Evolutionary conservation across 139 green algal species (phyloP), one percentile per base, ranked within the genome.

Genomic region (Coelastrella sp.): DNA sequence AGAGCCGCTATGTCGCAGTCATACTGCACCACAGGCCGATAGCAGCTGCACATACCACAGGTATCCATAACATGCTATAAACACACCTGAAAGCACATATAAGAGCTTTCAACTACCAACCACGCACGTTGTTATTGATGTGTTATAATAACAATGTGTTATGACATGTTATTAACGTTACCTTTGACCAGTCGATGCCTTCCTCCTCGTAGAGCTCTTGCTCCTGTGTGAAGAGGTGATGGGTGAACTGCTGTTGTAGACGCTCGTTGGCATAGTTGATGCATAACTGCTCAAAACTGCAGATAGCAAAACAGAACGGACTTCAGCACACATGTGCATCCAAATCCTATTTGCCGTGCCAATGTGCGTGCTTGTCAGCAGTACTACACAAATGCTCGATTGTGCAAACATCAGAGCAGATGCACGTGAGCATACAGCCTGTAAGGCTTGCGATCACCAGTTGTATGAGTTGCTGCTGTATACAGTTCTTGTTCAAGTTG

Each of bases 191-290:
- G 92, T 99, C 95, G 85, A 99, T 99, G 91, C 96, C 96, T 95
- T 99, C 98, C 7, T 88, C 85, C 90, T 96, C 94, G 90, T 99
- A 99, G 94, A 99, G 97, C 92, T 98, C 89, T 92, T 99, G 97
- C 94, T 99, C 97, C 92, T 97, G 89, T 86, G 96, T 97, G 92
- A 98, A 98, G 71, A 98, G 92, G 91, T 99, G 96, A 22, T 95
- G 94, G 90, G 99, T 99, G 95, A 99, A 99, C 92, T 99, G 97
- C 96, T 99, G 98, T 96, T 99, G 98, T 91, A 99, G 95, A 14
- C 97, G 96, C 94, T 99, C 98, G 90, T 99, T 99, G 80, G 98
- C 98, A 78, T 99, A 97, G 93, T 99, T 99, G 95, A 99, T 99
- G 95, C 98, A 99, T 84, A 99, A 97, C 96, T 99, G 98, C 95